A percentile compares a stretch with the other conserved stretches of the same genome.
Conservation (phyloP, 345 rosid genomes). For the Sisymbrium altissimum region DNA sequence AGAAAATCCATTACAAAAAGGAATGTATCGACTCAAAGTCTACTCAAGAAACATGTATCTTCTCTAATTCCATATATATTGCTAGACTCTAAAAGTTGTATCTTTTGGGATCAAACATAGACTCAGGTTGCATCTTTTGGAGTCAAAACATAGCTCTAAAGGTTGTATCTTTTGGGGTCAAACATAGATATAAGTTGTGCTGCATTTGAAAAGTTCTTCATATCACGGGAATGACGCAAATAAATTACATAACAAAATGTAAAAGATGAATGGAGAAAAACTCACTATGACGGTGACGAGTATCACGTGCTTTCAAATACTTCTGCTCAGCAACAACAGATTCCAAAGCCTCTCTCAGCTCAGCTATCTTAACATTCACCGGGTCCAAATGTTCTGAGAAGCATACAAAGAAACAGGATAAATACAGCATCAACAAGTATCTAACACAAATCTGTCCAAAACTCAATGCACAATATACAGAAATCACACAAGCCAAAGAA, state of each 20-base stretch:
- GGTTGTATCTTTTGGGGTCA: background rate
- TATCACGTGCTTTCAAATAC: conserved; percentile 89
- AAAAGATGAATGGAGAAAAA: conserved; percentile 6
- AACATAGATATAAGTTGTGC: background rate
- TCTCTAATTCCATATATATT: background rate
- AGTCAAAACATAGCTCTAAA: background rate
- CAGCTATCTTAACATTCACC: conserved; percentile 85
- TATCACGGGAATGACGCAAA: background rate
- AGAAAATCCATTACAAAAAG: background rate
- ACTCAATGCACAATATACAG: background rate
- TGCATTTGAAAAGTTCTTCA: background rate
- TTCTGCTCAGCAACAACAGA: conserved; percentile 92
- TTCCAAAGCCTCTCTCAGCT: conserved; percentile 88
- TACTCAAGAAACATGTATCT: background rate
- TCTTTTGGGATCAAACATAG: background rate
- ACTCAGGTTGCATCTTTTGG: background rate
- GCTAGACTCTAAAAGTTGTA: background rate
- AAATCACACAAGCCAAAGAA: too few relatives aligned
- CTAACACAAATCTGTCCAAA: background rate
- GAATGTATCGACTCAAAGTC: too few relatives aligned
- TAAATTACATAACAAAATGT: background rate
- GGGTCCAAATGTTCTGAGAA: conserved; percentile 87
- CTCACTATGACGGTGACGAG: conserved; percentile 92
- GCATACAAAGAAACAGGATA: conserved; percentile 5
- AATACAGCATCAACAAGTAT: conserved; percentile 1